Percentiles rank a stretch among this genome's conserved stretches.
These are phyloP conservation scores for Magnolia sinica DNA, from an alignment of 164 flowering plant genomes.

Conservation along the genomic window DNA sequence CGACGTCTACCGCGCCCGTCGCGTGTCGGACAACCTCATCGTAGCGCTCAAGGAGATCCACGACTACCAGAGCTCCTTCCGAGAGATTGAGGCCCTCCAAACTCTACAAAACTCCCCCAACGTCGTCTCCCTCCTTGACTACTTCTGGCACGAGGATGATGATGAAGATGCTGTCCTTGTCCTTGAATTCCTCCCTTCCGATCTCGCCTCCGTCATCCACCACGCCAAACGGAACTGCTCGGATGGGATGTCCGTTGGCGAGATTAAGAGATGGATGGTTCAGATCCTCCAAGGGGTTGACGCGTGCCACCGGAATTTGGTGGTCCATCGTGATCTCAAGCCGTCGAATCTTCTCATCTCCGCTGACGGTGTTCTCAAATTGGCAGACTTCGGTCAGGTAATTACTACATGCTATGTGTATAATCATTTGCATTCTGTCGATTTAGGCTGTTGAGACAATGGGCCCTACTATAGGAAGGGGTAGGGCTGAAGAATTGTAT, in stretches of 20 bases:
- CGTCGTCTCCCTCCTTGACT: constrained; percentile 68
- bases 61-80: constrained; percentile 76
- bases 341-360: constrained; percentile 80
- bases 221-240: constrained; percentile 52
- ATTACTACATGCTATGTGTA: not conserved
- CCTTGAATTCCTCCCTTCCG: constrained; percentile 68
- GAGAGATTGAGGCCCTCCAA: constrained; percentile 89
- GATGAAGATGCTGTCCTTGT: constrained; percentile 87
- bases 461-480: not conserved
- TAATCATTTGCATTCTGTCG: too few species aligned
- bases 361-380: constrained; percentile 68
- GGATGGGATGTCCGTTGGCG: constrained; percentile 44
- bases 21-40: constrained; percentile 52
- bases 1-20: constrained; percentile 70
- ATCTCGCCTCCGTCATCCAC: constrained; percentile 54
- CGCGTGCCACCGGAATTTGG: constrained; percentile 57
- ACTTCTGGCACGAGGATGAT: constrained; percentile 85
- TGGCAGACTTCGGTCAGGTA: constrained; percentile 96
- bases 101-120: constrained; percentile 56
- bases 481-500: not conserved
- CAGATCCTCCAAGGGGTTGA: constrained; percentile 74
- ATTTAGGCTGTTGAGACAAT: too few species aligned
- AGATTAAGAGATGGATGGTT: constrained; percentile 85
- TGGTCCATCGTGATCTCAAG: constrained; percentile 83
- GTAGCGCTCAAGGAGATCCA: constrained; percentile 94